Evolutionary conservation across 441 rosid genomes (phyloP).

Genomic region (Populus tomentosa): DNA sequence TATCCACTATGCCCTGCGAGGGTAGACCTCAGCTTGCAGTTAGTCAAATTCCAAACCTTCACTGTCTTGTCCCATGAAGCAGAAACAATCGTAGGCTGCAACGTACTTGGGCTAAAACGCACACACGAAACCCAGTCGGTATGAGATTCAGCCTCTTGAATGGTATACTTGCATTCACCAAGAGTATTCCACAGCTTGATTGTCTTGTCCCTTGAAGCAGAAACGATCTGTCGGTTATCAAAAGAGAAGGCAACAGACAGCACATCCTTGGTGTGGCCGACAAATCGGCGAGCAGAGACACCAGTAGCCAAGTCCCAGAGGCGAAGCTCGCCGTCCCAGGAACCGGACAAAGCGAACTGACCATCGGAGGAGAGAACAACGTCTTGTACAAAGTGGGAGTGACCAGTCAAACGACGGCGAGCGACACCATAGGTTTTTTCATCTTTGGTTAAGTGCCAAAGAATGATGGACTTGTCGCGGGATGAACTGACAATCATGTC

Average conservation of each 20-base stretch:
- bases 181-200: slow-evolving; percentile 92
- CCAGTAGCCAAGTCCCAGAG: slow-evolving; percentile 92
- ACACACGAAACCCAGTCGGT: slow-evolving; percentile 87
- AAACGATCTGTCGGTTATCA: slow-evolving; percentile 96
- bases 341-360: slow-evolving; percentile 94
- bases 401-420: slow-evolving; percentile 86
- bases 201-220: slow-evolving; percentile 84
- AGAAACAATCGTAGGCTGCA: slow-evolving; percentile 71
- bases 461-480: slow-evolving; percentile 88
- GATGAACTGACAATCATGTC: slow-evolving; percentile 89
- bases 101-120: slow-evolving; percentile 76
- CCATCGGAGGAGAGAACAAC: slow-evolving; percentile 97
- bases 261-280: slow-evolving; percentile 95
- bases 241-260: slow-evolving; percentile 92
- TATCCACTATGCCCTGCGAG: slow-evolving; percentile 65
- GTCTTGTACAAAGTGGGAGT: slow-evolving; percentile 87
- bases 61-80: slow-evolving; percentile 73
- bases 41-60: slow-evolving; percentile 78
- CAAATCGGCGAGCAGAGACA: slow-evolving; percentile 69
- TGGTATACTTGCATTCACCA: slow-evolving; percentile 91
- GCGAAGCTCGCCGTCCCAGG: slow-evolving; percentile 98
- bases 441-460: slow-evolving; percentile 83
- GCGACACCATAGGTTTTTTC: slow-evolving; percentile 77
- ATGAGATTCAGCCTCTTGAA: slow-evolving; percentile 73
- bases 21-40: slow-evolving; percentile 66